A percentile compares a stretch with the other conserved stretches of the same genome.
Evolutionary conservation across 768 basidiomycete genomes (phyloP).

Genomic region (Coprinellus aureogranulatus): DNA sequence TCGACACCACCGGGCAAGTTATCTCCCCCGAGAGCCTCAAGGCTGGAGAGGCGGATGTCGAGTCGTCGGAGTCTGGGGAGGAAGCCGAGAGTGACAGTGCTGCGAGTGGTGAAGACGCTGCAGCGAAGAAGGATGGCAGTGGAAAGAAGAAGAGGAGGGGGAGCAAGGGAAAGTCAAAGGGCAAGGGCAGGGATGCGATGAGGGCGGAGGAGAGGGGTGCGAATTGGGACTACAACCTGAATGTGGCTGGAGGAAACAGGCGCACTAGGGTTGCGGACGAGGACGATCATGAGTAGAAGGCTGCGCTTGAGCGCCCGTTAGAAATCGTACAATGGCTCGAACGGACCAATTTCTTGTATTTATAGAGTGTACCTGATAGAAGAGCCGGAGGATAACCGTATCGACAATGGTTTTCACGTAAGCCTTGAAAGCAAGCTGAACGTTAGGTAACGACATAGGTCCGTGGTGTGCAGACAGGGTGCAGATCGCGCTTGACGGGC

Average conservation of each 20-base stretch:
- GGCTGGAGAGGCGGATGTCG: neutral
- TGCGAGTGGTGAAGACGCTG: constrained; percentile 1
- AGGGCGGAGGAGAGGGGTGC: constrained; percentile 11
- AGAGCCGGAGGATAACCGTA: too few species aligned
- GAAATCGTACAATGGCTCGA: too few species aligned
- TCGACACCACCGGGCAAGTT: constrained; percentile 3
- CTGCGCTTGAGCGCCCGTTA: too few species aligned
- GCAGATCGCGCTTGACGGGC: too few species aligned
- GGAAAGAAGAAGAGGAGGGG: constrained; percentile 2
- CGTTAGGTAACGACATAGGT: too few species aligned
- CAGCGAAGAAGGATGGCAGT: neutral
- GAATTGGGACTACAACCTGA: constrained; percentile 8
- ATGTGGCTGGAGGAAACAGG: constrained; percentile 2
- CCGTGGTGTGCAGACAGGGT: too few species aligned
- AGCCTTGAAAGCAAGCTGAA: too few species aligned
- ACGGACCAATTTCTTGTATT: too few species aligned
- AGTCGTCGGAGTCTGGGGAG: neutral
- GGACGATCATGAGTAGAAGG: neutral
- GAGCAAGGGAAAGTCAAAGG: constrained; percentile 11
- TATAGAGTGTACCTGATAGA: too few species aligned
- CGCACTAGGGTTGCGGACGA: neutral
- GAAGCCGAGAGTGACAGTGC: neutral
- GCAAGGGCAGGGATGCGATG: constrained; percentile 7
- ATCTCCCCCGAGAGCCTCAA: constrained; percentile 3
- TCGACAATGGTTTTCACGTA: too few species aligned